Conservation (phyloP, 352 stramenopile genomes). For the Phytophthora capsici region DNA sequence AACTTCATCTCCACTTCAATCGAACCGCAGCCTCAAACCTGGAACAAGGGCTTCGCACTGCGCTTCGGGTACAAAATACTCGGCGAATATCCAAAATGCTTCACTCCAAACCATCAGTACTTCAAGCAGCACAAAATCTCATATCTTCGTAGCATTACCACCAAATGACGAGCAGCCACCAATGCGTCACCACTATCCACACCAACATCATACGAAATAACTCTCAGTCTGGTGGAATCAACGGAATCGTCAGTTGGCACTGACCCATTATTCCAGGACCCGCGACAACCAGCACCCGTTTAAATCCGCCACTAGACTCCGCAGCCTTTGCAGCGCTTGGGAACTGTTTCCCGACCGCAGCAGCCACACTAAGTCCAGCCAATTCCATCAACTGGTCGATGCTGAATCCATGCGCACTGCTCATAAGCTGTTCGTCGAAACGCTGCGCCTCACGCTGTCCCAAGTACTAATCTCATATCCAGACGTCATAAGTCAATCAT, state of each 20-base stretch:
- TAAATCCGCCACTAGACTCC: slow-evolving; percentile 12
- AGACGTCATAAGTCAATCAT: neutral
- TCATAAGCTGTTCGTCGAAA: slow-evolving; percentile 94
- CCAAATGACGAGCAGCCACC: slow-evolving; percentile 97
- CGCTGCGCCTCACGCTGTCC: slow-evolving; percentile 73
- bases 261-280: slow-evolving; percentile 99
- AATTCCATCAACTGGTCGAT: slow-evolving; percentile 99
- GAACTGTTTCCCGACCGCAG: slow-evolving; percentile 86
- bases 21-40: slow-evolving; percentile 39
- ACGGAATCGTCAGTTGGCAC: slow-evolving; percentile 1
- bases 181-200: slow-evolving; percentile 94
- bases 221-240: neutral
- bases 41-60: slow-evolving; percentile 78
- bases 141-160: slow-evolving; percentile 40
- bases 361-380: slow-evolving; percentile 95
- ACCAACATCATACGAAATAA: neutral
- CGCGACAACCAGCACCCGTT: slow-evolving; percentile 92
- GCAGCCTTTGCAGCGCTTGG: slow-evolving; percentile 9
- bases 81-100: slow-evolving; percentile 96
- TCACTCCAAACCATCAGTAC: neutral
- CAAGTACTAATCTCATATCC: slow-evolving; percentile 53
- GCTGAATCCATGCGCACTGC: slow-evolving; percentile 84
- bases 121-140: neutral
- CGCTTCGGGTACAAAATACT: slow-evolving; percentile 96
- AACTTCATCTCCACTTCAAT: neutral